A percentile compares a stretch with the other conserved stretches of the same genome.
Conservation (phyloP, 2,329 filamentous ascomycete species). For the Cladosporium sp. region DNA sequence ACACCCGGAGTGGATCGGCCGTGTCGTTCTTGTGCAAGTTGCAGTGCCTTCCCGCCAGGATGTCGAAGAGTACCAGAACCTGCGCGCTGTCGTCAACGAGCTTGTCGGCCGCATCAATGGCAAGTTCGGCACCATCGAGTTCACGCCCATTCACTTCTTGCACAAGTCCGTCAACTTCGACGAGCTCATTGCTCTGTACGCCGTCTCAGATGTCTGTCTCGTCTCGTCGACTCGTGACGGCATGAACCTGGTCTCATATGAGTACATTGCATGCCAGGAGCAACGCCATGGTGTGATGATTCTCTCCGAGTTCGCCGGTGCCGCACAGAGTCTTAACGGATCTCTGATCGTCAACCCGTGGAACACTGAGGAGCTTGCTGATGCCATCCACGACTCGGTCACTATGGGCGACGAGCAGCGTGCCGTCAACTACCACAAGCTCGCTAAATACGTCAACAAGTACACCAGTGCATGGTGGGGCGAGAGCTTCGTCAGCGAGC, state of each 20-base stretch:
- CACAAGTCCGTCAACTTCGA: constrained; percentile 95
- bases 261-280: constrained; percentile 93
- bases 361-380: constrained; percentile 95
- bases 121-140: constrained; percentile 94
- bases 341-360: constrained; percentile 95
- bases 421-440: constrained; percentile 81
- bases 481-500: constrained; percentile 83
- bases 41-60: constrained; percentile 93
- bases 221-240: constrained; percentile 95
- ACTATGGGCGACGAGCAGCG: constrained; percentile 92
- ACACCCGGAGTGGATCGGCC: constrained; percentile 96
- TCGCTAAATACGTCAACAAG: constrained; percentile 94
- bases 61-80: constrained; percentile 96
- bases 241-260: constrained; percentile 98
- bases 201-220: constrained; percentile 86
- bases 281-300: constrained; percentile 92
- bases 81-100: constrained; percentile 93
- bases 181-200: constrained; percentile 90
- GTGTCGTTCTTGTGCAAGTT: constrained; percentile 93
- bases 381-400: constrained; percentile 92
- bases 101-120: constrained; percentile 96
- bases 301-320: constrained; percentile 93
- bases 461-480: constrained; percentile 98
- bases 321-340: constrained; percentile 90
- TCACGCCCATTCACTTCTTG: constrained; percentile 98